Evolutionary conservation across 2,329 filamentous ascomycete species (phyloP), one percentile per base, ranked within the genome.

Genomic region (Aspergillus pseudoterreus): DNA sequence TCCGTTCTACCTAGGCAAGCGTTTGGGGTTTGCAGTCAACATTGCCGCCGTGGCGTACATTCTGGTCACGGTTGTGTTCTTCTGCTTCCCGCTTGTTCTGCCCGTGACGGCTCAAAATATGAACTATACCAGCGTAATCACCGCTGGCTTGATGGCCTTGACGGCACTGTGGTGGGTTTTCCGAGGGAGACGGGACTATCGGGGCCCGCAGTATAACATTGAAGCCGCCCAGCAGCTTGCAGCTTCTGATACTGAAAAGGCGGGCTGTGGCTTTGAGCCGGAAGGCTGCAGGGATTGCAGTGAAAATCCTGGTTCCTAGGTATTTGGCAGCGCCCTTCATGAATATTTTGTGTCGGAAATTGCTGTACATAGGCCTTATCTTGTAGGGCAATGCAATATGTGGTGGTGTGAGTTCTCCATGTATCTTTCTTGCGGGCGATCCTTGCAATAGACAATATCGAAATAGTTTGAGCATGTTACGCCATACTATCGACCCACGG

Each of bases 1-100:
- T 0, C 80, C 80, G 0, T 88, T 86, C 59, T 76, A 72, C 55
- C 80, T 87, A 75, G 68, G 70, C 2, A 71, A 73, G 2, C 57
- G 57, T 10, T 41, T 75, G 1, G 82, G 78, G 0, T 83, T 80
- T 53, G 54, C 69, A 0, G 69, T 86, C 2, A 82, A 82, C 32
- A 68, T 71, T 2, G 58, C 82, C 0, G 75, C 79, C 1, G 79
- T 81, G 56, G 63, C 70, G 0, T 87, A 86, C 62, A 84, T 87
- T 57, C 53, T 78, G 3, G 77, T 78, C 0, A 86, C 83, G 65
- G 76, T 82, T 3, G 78, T 87, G 8, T 82, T 87, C 35, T 87
- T 83, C 63, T 84, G 81, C 61, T 87, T 82, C 60, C 80, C 81
- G 0, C 75, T 73, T 46, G 61, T 72, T 0, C 50, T 78, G 19